Conservation (phyloP, 805 yeast genomes). For the Candida verbasci region DNA sequence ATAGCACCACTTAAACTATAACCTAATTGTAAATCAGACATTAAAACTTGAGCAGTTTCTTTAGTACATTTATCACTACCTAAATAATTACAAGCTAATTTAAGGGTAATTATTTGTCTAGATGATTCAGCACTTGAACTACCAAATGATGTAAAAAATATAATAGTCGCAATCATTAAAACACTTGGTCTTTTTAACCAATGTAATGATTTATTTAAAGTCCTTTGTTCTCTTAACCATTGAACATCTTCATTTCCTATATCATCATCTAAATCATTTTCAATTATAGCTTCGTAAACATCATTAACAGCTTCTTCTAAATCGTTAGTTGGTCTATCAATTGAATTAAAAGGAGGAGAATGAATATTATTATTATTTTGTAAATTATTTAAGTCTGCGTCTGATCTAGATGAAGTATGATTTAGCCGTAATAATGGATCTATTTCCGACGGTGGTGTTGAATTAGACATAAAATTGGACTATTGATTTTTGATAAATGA, state of each 20-base stretch:
- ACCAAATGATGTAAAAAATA: slow-evolving; percentile 43
- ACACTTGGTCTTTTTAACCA: slow-evolving; percentile 61
- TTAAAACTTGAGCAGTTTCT: slow-evolving; percentile 28
- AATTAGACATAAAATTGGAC: slow-evolving; percentile 1
- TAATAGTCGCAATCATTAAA: slow-evolving; percentile 39
- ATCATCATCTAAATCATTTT: slow-evolving; percentile 28
- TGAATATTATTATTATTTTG: too few relatives aligned
- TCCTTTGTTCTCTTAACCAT: slow-evolving; percentile 48
- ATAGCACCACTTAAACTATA: slow-evolving; percentile 38
- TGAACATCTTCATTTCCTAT: slow-evolving; percentile 38
- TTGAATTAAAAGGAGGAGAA: not conserved
- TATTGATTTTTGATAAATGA: too few relatives aligned
- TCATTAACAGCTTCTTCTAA: slow-evolving; percentile 31
- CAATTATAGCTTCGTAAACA: slow-evolving; percentile 38
- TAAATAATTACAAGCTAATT: slow-evolving; percentile 25
- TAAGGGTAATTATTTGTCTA: slow-evolving; percentile 32
- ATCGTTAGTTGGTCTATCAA: slow-evolving; percentile 8
- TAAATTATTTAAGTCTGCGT: too few relatives aligned
- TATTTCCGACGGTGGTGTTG: not conserved
- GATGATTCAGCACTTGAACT: slow-evolving; percentile 33
- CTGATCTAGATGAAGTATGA: not conserved
- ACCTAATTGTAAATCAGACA: slow-evolving; percentile 49
- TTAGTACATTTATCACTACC: slow-evolving; percentile 25
- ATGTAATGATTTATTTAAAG: slow-evolving; percentile 35
- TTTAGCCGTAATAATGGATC: slow-evolving; percentile 2